Percentiles rank a stretch among this genome's conserved stretches.
Evolutionary conservation across 768 basidiomycete genomes (phyloP).

Genomic region (Trametes punicea): DNA sequence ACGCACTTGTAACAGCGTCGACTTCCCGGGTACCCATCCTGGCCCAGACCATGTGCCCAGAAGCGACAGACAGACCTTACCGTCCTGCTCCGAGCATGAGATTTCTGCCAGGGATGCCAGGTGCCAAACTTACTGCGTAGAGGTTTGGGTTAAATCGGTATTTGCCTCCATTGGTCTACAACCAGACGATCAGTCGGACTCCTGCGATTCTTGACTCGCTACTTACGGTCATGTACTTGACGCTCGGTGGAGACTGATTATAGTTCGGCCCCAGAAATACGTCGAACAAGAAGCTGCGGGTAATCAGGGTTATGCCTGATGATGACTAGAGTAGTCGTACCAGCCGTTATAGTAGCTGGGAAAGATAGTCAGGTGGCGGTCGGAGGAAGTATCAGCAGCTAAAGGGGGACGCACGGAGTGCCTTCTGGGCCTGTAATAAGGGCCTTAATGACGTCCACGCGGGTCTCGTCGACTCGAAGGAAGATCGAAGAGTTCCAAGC

Average conservation of each 20-base stretch:
- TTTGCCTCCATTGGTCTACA: conserved; percentile 81
- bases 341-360: conserved; percentile 87
- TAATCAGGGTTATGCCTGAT: conserved; percentile 7
- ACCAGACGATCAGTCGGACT: neutral
- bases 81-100: conserved; percentile 49
- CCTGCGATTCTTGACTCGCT: neutral
- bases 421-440: conserved; percentile 90
- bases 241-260: conserved; percentile 79
- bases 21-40: conserved; percentile 89
- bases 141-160: conserved; percentile 93
- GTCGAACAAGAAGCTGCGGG: conserved; percentile 70
- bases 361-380: conserved; percentile 10
- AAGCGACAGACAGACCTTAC: conserved; percentile 90
- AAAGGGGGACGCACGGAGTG: conserved; percentile 67
- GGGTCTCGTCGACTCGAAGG: conserved; percentile 86
- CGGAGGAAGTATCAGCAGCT: neutral
- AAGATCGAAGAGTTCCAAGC: conserved; percentile 95
- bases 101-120: neutral
- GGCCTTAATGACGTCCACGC: conserved; percentile 92
- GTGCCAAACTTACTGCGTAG: conserved; percentile 61
- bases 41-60: conserved; percentile 93
- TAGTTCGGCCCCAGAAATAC: conserved; percentile 90
- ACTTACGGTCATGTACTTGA: conserved; percentile 68
- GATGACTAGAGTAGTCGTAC: conserved; percentile 37
- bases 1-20: conserved; percentile 79